Percentiles rank a stretch among this genome's conserved stretches.
phyloP scores from a whole-genome alignment of 129 eudicot species.

The Solidago caesia region DNA sequence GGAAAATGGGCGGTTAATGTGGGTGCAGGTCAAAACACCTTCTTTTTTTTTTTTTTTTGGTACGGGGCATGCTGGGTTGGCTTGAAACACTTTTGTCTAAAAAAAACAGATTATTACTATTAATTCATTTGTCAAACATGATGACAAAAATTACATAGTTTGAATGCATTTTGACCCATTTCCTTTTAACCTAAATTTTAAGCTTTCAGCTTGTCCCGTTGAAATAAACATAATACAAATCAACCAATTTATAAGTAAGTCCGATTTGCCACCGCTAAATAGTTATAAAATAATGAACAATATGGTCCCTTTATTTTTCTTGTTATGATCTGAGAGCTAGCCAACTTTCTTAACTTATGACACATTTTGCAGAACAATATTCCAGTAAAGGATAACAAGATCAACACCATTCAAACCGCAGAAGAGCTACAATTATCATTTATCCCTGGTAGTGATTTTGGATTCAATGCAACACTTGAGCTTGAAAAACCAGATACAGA shows the following conservation, averaged over 20 bases:
- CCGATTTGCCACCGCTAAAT: neutral
- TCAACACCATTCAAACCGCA: constrained; percentile 66
- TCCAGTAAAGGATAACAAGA: constrained; percentile 62
- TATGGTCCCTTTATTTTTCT: neutral
- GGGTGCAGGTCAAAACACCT: neutral
- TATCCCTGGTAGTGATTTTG: constrained; percentile 76
- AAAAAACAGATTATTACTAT: neutral
- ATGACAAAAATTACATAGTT: neutral
- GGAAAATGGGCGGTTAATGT: no score
- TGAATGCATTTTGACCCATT: neutral
- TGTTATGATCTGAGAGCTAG: neutral
- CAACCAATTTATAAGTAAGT: neutral
- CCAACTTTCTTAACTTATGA: constrained; percentile 2
- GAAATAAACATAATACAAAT: neutral
- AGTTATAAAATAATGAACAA: neutral
- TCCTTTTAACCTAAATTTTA: neutral
- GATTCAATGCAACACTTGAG: constrained; percentile 73
- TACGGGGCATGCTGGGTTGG: neutral
- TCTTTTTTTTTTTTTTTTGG: neutral
- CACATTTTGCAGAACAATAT: constrained; percentile 54
- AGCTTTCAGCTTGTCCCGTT: neutral
- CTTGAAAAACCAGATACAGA: constrained; percentile 48
- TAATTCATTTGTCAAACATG: neutral
- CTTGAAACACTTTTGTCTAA: neutral
- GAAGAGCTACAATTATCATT: constrained; percentile 72